Evolutionary conservation across 2,329 filamentous ascomycete genomes (phyloP), one percentile per base, ranked within the genome.

Genomic region (Fusarium heterosporum): DNA sequence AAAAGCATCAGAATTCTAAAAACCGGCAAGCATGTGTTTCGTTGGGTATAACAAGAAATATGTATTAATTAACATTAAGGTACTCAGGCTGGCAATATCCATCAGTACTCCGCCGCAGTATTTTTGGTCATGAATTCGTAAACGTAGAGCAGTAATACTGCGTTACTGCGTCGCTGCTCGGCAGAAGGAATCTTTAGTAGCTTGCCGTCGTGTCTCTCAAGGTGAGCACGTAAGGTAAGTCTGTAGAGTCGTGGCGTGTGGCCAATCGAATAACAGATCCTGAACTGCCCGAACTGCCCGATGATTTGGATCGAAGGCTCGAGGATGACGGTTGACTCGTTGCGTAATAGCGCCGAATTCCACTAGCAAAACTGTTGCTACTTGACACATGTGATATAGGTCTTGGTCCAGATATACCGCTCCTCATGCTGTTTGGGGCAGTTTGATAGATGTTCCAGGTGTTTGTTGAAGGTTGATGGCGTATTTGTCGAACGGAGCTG

Each of bases 381-480:
- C 78, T 82, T 10, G 73, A 76, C 48, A 72, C 77, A 28, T 76
- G 77, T 19, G 80, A 80, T 17, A 79, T 47, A n/a, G 72, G 55
- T 8, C 69, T 58, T 13, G 22, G 42, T 3, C 66, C 78, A n/a
- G 77, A 76, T 16, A 70, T 74, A 12, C 77, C 79, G 58, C 82
- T 85, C 42, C 78, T 79, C 8, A 84, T 80, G 26, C 84, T 86
- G n/a, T 83, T 85, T 1, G 85, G 84, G 16, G 84, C 84, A 8
- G 84, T 86, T 51, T 80, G 78, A 66, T 82, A 87, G 22, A 80
- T 76, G 41, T 76, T 78, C 78, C 81, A 79, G 9, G 80, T 81
- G 26, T 77, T 78, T 8, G 78, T 77, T 8, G 82, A 85, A 16
- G 81, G 78, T 36, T 78, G 78, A 28, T 81, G 79, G 51, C 70